Conservation (phyloP, 306 rosid genomes). For the Cicer chorassanicum region DNA sequence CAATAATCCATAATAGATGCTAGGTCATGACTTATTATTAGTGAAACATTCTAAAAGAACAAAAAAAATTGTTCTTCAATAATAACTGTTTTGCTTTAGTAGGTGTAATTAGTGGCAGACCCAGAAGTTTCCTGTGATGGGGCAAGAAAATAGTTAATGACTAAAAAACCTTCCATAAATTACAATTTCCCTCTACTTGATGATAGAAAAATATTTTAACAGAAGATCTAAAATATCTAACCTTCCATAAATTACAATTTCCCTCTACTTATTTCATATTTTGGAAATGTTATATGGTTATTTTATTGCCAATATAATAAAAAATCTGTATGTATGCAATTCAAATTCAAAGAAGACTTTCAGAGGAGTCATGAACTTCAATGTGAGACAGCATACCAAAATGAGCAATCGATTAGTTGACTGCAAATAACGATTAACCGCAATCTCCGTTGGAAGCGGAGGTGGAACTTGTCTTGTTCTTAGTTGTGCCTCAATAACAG, state of each 20-base stretch:
- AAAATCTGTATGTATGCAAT: too few relatives aligned
- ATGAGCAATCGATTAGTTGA: conserved; percentile 83
- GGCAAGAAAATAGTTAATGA: too few relatives aligned
- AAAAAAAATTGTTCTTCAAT: not conserved
- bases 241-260: too few relatives aligned
- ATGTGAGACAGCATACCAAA: conserved; percentile 62
- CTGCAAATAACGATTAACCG: conserved; percentile 62
- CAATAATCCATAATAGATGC: not conserved
- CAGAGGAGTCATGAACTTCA: conserved; percentile 35
- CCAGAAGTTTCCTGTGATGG: too few relatives aligned
- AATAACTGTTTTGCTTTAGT: not conserved
- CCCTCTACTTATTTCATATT: too few relatives aligned
- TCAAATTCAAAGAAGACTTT: not conserved
- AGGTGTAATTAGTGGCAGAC: too few relatives aligned
- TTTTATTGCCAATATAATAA: too few relatives aligned
- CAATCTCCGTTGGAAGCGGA: conserved; percentile 58
- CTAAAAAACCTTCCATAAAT: too few relatives aligned
- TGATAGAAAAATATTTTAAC: too few relatives aligned
- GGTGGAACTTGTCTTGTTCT: conserved; percentile 66
- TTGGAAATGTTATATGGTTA: too few relatives aligned
- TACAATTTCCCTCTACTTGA: too few relatives aligned
- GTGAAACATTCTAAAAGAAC: conserved; percentile 26
- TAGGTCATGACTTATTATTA: conserved; percentile 20
- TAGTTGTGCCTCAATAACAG: conserved; percentile 67
- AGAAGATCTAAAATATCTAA: too few relatives aligned